These are phyloP conservation scores for Fraxinus ornus DNA, from an alignment of 305 asterid genomes.

Conservation along the genomic window DNA sequence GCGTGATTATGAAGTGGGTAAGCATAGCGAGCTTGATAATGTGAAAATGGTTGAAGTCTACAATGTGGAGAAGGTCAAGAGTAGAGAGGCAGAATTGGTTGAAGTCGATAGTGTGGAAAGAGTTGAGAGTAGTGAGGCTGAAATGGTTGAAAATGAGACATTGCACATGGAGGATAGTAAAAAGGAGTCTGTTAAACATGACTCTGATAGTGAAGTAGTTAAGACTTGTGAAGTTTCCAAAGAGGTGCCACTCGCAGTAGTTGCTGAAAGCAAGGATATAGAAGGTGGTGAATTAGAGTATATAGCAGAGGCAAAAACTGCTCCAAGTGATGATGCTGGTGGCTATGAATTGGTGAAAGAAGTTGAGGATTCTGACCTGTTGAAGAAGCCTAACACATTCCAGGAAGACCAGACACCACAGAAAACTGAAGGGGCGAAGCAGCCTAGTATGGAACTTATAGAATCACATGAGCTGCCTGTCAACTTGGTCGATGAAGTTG, in stretches of 20 bases:
- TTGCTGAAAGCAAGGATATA: background rate
- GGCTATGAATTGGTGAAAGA: constrained; percentile 19
- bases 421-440: constrained; percentile 4
- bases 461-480: constrained; percentile 16
- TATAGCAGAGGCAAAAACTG: background rate
- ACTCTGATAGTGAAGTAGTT: background rate
- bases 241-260: background rate
- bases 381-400: background rate
- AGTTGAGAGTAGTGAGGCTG: background rate
- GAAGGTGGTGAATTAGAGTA: background rate
- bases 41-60: constrained; percentile 9
- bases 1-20: background rate
- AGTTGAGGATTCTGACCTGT: constrained; percentile 16
- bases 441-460: background rate
- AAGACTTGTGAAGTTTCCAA: background rate
- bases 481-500: constrained; percentile 6
- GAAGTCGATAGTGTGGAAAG: background rate
- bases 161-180: background rate
- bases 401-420: background rate
- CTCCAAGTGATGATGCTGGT: constrained; percentile 19
- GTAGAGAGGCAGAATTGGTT: background rate
- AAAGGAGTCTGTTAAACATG: constrained; percentile 12
- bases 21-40: background rate
- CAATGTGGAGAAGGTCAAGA: background rate
- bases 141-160: constrained; percentile 14